Base-by-base conservation (phyloP, 148 eudicot genomes). In the Rhododendron vialii region DNA sequence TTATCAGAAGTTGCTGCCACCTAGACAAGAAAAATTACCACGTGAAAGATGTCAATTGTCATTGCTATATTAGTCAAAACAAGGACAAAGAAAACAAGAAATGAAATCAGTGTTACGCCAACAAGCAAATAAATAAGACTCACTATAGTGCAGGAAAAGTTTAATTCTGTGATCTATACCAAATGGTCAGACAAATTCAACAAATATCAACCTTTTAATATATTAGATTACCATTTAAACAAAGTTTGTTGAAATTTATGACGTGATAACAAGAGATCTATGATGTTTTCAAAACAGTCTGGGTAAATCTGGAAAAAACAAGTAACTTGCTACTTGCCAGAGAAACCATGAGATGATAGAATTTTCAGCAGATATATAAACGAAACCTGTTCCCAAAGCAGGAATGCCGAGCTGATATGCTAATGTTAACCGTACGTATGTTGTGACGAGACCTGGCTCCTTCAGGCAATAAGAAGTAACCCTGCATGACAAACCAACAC, bases 1-100 rank as follows among this genome's bases (percentile, higher is more conserved):
- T 96, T 82, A 96, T 95, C 88, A 96, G 92, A 89, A 96, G 94
- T 90, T 96, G 98, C 89, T 96, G 99, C 99, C 99, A 96, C 95
- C 99, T 96, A 92, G 81, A 89, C 36, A 85, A 71, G 48, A 83
- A 74, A 48, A 53, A 85, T 6, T 48, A 57, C n/a, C 33, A 51
- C 80, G 17, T 57, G 10, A 57, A 67, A 83, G 20, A 61, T 74
- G 84, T 45, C 36, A 83, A 28, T 15, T 47, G 61, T 4, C 61
- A 55, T 55, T 3, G 55, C 22, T 10, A 55, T 12, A 3, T 26
- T 15, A 9, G 14, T 10, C 12, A 48, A 71, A 84, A 48, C 45
- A 5, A 69, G 33, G 36, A 38, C 28, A 78, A 43, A 73, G 15
- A 69, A 67, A 67, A 67, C 9, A n/a, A 28, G 3, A 69, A 69